Evolutionary conservation across 2,329 filamentous ascomycete species (phyloP).

Genomic region (Aureobasidium vineae): DNA sequence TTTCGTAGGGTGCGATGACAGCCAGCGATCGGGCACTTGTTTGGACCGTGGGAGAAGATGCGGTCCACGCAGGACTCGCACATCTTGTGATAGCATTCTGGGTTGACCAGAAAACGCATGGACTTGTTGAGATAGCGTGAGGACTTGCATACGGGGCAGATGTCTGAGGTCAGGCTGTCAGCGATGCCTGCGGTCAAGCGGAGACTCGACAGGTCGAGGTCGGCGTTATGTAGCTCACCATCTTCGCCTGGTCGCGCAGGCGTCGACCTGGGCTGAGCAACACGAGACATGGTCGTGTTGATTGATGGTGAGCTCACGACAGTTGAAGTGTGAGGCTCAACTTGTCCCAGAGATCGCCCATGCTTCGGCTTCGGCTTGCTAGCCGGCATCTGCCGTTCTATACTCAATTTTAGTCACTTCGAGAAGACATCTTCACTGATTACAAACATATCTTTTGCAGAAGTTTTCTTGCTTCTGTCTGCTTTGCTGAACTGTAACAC

Average conservation of each 20-base stretch:
- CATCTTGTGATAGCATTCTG: constrained; percentile 99
- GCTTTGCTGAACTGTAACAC: not conserved
- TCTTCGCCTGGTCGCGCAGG: constrained; percentile 33
- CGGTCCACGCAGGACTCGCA: constrained; percentile 94
- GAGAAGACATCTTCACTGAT: constrained; percentile 5
- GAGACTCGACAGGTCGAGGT: constrained; percentile 26
- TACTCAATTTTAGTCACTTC: constrained; percentile 16
- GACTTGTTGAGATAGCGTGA: constrained; percentile 91
- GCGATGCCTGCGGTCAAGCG: constrained; percentile 19
- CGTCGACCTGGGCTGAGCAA: constrained; percentile 34
- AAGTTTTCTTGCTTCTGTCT: not conserved
- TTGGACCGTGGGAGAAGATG: constrained; percentile 87
- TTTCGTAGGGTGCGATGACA: constrained; percentile 86
- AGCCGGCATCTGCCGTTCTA: constrained; percentile 10
- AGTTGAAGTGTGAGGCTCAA: constrained; percentile 10
- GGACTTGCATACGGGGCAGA: constrained; percentile 97
- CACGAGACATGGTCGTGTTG: constrained; percentile 37
- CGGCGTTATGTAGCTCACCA: constrained; percentile 34
- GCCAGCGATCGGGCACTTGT: constrained; percentile 85
- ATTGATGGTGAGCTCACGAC: constrained; percentile 31
- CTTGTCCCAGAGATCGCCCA: not conserved
- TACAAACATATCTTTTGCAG: constrained; percentile 16
- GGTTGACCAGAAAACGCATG: constrained; percentile 94
- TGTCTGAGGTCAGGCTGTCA: constrained; percentile 52
- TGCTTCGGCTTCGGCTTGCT: constrained; percentile 15